phyloP scores from a whole-genome alignment of 176 grass and related monocot genomes.

The Oryza nivara region DNA sequence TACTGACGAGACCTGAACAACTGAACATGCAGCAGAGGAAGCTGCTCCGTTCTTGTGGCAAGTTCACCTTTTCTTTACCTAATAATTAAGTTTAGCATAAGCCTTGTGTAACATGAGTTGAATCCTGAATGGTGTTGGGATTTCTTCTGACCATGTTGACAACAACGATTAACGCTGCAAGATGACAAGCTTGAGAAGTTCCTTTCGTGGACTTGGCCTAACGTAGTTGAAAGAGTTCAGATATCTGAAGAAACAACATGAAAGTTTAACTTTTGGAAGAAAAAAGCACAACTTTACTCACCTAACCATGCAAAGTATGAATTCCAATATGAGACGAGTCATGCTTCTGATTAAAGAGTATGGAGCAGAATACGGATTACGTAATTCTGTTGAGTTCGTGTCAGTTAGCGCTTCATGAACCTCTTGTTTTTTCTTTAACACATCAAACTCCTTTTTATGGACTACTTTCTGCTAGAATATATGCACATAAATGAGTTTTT shows the following conservation, averaged over 20 bases:
- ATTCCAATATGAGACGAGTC: neutral
- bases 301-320: neutral
- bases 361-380: neutral
- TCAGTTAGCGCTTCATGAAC: neutral
- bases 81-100: neutral
- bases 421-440: neutral
- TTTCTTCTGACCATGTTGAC: conserved; percentile 20
- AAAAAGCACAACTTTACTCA: neutral
- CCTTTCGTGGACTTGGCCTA: conserved; percentile 5
- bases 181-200: neutral
- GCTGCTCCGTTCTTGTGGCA: neutral
- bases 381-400: neutral
- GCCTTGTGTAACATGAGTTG: neutral
- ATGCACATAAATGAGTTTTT: neutral
- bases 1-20: neutral
- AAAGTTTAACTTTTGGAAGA: neutral
- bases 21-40: conserved; percentile 1
- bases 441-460: neutral
- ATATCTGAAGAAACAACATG: neutral
- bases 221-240: neutral
- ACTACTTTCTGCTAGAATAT: neutral
- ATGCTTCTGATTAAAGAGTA: neutral
- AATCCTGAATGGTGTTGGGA: neutral
- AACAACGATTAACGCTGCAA: neutral
- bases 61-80: neutral